A percentile compares a stretch with the other conserved stretches of the same genome.
Evolutionary conservation across 2,329 filamentous ascomycete species (phyloP).

Genomic region (Pyricularia sp.): DNA sequence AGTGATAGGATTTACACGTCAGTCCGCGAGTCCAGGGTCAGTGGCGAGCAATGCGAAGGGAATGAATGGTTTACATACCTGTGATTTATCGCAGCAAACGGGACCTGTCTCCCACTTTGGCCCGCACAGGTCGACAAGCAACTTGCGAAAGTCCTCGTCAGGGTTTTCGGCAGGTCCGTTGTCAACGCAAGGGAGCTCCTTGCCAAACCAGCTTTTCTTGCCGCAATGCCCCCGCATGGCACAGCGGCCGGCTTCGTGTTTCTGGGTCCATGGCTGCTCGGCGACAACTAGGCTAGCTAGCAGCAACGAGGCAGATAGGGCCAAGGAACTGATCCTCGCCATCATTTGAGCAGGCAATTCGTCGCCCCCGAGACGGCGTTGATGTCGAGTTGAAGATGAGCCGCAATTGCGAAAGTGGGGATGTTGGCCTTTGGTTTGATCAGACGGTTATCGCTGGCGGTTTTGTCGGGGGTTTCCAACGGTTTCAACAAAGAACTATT

Average conservation of each 20-base stretch:
- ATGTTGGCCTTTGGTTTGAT: background rate
- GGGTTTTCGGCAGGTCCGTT: constrained; percentile 75
- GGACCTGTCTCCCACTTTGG: constrained; percentile 74
- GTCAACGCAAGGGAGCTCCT: constrained; percentile 84
- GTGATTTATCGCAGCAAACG: constrained; percentile 75
- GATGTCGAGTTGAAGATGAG: background rate
- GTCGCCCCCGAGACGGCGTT: background rate
- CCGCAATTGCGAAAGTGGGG: background rate
- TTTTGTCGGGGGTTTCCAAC: background rate
- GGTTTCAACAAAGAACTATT: background rate
- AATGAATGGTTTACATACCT: constrained; percentile 45
- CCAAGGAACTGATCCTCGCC: constrained; percentile 26
- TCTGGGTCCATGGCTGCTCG: constrained; percentile 33
- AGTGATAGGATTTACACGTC: constrained; percentile 5
- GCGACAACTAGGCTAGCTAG: constrained; percentile 19
- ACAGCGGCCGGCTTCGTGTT: constrained; percentile 80
- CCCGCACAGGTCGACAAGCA: constrained; percentile 80
- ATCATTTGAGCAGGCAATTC: constrained; percentile 16
- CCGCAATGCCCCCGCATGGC: constrained; percentile 89
- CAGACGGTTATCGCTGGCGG: background rate
- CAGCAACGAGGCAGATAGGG: constrained; percentile 21
- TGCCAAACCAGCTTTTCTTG: constrained; percentile 81
- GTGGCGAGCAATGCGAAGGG: background rate
- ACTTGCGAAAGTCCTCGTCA: constrained; percentile 58
- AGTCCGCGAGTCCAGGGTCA: background rate